These are phyloP conservation scores for Alnus glutinosa DNA, from an alignment of 306 rosid genomes.

Conservation along the genomic window DNA sequence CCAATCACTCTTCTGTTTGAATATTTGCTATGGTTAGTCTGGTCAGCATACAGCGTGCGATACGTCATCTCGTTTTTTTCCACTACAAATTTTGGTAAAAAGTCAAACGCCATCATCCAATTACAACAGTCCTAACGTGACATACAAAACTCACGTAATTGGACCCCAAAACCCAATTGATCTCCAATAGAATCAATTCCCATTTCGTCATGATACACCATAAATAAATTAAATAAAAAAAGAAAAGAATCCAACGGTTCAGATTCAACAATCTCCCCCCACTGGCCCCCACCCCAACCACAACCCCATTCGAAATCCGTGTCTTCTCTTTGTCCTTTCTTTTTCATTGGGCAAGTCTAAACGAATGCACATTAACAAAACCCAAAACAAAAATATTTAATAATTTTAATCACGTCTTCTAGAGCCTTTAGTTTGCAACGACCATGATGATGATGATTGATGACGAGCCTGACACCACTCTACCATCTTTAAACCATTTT, in stretches of 20 bases:
- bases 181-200: neutral
- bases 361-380: neutral
- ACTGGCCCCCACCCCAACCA: slow-evolving; percentile 29
- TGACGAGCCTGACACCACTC: slow-evolving; percentile 84
- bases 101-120: slow-evolving; percentile 38
- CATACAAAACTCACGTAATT: neutral
- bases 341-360: too few relatives aligned
- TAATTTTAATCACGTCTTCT: slow-evolving; percentile 31
- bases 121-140: slow-evolving; percentile 3
- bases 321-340: neutral
- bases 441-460: slow-evolving; percentile 63
- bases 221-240: neutral
- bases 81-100: neutral
- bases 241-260: slow-evolving; percentile 19
- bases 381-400: neutral
- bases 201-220: neutral
- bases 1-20: too few relatives aligned
- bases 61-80: slow-evolving; percentile 40
- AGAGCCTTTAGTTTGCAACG: slow-evolving; percentile 35
- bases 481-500: slow-evolving; percentile 56
- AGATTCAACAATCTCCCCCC: slow-evolving; percentile 20
- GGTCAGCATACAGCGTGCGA: slow-evolving; percentile 38
- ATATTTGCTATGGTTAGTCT: too few relatives aligned
- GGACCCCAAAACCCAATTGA: slow-evolving; percentile 28
- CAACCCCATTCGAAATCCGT: slow-evolving; percentile 16